phyloP scores from a whole-genome alignment of 495 filamentous ascomycete genomes.

The Hypoxylon lenormandii region DNA sequence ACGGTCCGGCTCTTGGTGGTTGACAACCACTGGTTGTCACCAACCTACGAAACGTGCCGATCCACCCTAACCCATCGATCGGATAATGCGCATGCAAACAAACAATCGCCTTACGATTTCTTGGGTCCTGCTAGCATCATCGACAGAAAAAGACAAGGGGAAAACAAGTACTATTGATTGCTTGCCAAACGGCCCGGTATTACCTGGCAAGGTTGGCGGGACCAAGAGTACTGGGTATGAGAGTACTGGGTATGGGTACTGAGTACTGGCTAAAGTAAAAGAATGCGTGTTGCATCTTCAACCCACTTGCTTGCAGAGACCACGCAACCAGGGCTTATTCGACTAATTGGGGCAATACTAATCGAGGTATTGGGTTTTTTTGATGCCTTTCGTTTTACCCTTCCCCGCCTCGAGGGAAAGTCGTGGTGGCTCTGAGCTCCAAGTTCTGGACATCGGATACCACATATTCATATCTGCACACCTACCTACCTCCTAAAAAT shows the following conservation, averaged over 20 bases:
- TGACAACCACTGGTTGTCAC: slow-evolving; percentile 16
- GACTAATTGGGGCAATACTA: slow-evolving; percentile 34
- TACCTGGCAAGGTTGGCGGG: slow-evolving; percentile 16
- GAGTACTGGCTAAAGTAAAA: slow-evolving; percentile 41
- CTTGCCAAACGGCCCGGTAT: slow-evolving; percentile 42
- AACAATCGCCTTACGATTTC: background rate
- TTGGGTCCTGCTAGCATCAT: slow-evolving; percentile 12
- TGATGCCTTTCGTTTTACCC: slow-evolving; percentile 9
- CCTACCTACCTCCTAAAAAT: no score
- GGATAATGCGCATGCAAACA: slow-evolving; percentile 23
- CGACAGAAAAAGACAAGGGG: slow-evolving; percentile 1
- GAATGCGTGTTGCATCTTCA: slow-evolving; percentile 22
- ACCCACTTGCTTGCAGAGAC: slow-evolving; percentile 33
- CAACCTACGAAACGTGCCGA: slow-evolving; percentile 9
- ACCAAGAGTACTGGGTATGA: slow-evolving; percentile 5
- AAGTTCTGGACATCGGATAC: background rate
- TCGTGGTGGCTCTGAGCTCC: slow-evolving; percentile 5
- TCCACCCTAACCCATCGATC: slow-evolving; percentile 34
- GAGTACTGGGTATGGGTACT: no score
- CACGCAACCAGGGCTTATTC: slow-evolving; percentile 21
- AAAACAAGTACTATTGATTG: slow-evolving; percentile 36
- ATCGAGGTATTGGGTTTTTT: slow-evolving; percentile 2
- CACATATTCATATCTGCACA: slow-evolving; percentile 2
- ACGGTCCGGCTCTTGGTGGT: background rate
- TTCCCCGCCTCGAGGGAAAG: slow-evolving; percentile 21